phyloP scores from a whole-genome alignment of 106 monocot genomes.

The Cymbidium sinense region DNA sequence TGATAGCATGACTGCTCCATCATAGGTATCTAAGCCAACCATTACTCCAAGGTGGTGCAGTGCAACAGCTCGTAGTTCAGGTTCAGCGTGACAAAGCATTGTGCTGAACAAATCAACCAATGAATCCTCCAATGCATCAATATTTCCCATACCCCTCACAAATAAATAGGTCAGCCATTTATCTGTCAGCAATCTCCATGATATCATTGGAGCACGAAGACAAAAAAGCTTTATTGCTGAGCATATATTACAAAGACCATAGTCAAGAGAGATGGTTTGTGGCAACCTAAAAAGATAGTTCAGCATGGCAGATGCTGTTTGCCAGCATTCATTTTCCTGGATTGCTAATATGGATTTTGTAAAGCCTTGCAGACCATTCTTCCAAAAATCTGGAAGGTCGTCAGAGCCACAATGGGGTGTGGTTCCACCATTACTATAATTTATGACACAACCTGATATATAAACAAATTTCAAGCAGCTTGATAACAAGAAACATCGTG shows the following conservation, averaged over 20 bases:
- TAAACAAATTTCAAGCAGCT: slow-evolving; percentile 36
- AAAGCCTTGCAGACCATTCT: slow-evolving; percentile 53
- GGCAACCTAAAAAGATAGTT: slow-evolving; percentile 70
- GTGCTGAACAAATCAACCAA: slow-evolving; percentile 62
- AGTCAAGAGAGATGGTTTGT: slow-evolving; percentile 29
- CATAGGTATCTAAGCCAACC: slow-evolving; percentile 39
- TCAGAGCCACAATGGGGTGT: not conserved
- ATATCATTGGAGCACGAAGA: slow-evolving; percentile 71
- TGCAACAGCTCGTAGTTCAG: slow-evolving; percentile 77
- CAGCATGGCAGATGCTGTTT: slow-evolving; percentile 64
- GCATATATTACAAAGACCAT: slow-evolving; percentile 38
- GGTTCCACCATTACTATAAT: not conserved
- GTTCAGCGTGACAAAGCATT: slow-evolving; percentile 80
- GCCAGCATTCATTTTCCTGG: slow-evolving; percentile 75
- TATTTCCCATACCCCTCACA: slow-evolving; percentile 14
- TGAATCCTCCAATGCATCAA: slow-evolving; percentile 29
- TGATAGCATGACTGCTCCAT: slow-evolving; percentile 15
- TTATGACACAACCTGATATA: slow-evolving; percentile 6
- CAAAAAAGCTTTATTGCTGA: slow-evolving; percentile 45
- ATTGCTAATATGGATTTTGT: slow-evolving; percentile 22
- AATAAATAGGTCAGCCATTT: slow-evolving; percentile 75
- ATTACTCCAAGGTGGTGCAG: slow-evolving; percentile 74
- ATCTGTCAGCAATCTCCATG: slow-evolving; percentile 79
- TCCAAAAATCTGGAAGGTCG: slow-evolving; percentile 25
- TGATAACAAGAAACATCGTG: slow-evolving; percentile 57